Evolutionary conservation across 805 yeast species (phyloP).

Genomic region (Kodamaea laetipori): DNA sequence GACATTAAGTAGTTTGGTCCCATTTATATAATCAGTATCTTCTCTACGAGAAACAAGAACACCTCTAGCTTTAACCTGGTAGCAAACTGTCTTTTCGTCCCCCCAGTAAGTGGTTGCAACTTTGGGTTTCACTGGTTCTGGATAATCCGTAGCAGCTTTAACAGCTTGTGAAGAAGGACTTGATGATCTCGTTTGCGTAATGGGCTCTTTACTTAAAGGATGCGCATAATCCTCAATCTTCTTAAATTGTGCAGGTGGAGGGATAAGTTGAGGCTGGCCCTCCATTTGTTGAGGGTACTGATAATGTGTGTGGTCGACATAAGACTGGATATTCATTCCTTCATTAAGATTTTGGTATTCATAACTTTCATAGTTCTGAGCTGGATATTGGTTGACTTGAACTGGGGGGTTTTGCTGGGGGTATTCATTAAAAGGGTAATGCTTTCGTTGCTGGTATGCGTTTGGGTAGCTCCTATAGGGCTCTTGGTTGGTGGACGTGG

Average conservation of each 20-base stretch:
- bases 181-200: slow-evolving; percentile 1
- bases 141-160: background rate
- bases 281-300: slow-evolving; percentile 3
- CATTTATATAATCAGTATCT: slow-evolving; percentile 38
- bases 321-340: background rate
- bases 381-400: background rate
- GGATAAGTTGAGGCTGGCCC: background rate
- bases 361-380: background rate
- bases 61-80: slow-evolving; percentile 38
- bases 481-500: background rate
- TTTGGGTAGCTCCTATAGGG: background rate
- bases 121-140: slow-evolving; percentile 32
- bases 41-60: slow-evolving; percentile 38
- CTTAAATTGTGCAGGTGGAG: background rate
- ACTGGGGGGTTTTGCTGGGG: slow-evolving; percentile 1
- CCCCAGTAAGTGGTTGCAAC: slow-evolving; percentile 42
- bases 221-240: background rate
- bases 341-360: slow-evolving; percentile 3
- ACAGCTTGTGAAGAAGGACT: background rate
- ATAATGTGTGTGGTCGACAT: background rate
- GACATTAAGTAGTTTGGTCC: slow-evolving; percentile 41
- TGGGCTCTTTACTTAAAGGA: background rate
- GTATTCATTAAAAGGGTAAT: slow-evolving; percentile 1
- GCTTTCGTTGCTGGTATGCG: background rate
- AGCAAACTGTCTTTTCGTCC: slow-evolving; percentile 38